Evolutionary conservation across 192 early-diverging fungal species (phyloP).

Genomic region (Gamsiella multidivaricata): DNA sequence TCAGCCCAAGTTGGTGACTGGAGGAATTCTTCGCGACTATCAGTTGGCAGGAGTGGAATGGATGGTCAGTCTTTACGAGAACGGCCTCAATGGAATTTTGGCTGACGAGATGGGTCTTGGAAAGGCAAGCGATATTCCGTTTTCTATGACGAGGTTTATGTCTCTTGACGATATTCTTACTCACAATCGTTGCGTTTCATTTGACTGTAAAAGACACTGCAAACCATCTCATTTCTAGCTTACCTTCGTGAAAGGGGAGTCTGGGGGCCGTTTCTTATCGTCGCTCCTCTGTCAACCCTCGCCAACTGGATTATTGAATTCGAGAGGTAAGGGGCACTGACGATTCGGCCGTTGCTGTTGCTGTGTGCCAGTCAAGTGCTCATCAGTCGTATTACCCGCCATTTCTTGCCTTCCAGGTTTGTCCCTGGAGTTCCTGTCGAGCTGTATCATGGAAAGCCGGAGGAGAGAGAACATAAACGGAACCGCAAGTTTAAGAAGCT

Average conservation of each 20-base stretch:
- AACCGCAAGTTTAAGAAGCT: conserved; percentile 72
- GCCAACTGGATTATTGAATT: conserved; percentile 95
- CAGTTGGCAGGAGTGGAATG: conserved; percentile 96
- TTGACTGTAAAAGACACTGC: conserved; percentile 75
- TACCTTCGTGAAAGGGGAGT: conserved; percentile 82
- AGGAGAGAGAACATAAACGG: conserved; percentile 76
- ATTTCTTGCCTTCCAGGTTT: conserved; percentile 62
- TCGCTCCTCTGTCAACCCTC: conserved; percentile 90
- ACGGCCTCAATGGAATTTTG: conserved; percentile 95
- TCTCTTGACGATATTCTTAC: not conserved
- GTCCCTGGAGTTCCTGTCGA: conserved; percentile 82
- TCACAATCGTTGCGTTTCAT: not conserved
- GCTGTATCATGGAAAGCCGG: conserved; percentile 84
- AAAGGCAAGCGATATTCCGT: conserved; percentile 61
- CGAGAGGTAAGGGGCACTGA: conserved; percentile 69
- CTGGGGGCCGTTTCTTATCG: conserved; percentile 90
- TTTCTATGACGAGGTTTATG: no score
- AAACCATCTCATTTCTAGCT: conserved; percentile 92
- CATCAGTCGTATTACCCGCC: not conserved
- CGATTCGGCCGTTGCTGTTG: not conserved
- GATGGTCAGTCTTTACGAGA: conserved; percentile 94
- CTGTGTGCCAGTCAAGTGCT: no score
- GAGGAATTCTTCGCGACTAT: conserved; percentile 91
- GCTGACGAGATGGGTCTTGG: conserved; percentile 97
- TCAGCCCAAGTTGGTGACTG: conserved; percentile 85